Evolutionary conservation across 2,329 filamentous ascomycete species (phyloP), one percentile per base, ranked within the genome.

Genomic region (Calycina herbarum): DNA sequence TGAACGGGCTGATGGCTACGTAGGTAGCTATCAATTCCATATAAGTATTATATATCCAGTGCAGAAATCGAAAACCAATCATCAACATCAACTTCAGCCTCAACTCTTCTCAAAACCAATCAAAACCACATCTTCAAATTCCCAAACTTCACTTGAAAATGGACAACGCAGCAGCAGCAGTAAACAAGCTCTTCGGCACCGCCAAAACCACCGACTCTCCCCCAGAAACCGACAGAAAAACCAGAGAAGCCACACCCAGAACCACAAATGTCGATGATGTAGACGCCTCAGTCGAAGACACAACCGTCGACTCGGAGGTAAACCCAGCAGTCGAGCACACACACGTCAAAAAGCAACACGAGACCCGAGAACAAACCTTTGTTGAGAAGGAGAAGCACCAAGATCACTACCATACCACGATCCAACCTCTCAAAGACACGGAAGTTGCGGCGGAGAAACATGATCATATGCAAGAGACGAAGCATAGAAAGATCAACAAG

Each of bases 301-400:
- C 58, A 54, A 68, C 68, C 1, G 67, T 70, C 29, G 65, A 67
- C 38, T 54, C 59, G 17, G 13, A 67, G 29, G 61, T 69, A 42
- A 62, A 62, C 3, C 68, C 68, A 13, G 67, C 67, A 5, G 68
- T 70, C 48, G 67, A 70, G 57, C 67, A 70, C 59, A 68, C 56
- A n/a, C 68, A 70, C 61, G 63, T 70, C 59, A 70, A 68, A 40
- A 70, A 68, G 35, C 76, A 82, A 57, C 87, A 89, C 65, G 86
- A 91, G 74, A 78, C 87, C 17, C 63, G 72, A 85, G n/a, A 82
- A 79, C 42, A 88, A 84, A 10, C 88, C 29, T 61, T 86, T 13
- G 77, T 91, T 29, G 86, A 91, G 74, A 85, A 83, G 70, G 88
- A 91, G 72, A 79, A 89, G 3, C 87, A 91, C 73, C 88, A 90